Percentiles rank a stretch among this genome's conserved stretches.
Evolutionary conservation across 495 filamentous ascomycete species (phyloP).

Genomic region (Cryomyces antarcticus): DNA sequence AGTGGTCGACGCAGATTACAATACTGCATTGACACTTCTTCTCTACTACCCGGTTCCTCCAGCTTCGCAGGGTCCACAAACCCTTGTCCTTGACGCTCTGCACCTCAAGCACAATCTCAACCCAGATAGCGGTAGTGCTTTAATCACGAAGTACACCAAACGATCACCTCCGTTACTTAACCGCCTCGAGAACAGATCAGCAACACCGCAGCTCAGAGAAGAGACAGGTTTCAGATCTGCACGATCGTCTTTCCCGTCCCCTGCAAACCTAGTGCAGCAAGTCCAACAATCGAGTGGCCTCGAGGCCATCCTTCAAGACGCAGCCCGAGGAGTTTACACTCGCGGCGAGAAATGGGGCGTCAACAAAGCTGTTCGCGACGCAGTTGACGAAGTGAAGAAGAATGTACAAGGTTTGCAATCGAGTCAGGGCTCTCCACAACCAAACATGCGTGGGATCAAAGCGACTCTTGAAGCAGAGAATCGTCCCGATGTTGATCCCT

Average conservation of each 20-base stretch:
- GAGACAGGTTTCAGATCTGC: neutral
- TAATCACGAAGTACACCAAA: conserved; percentile 68
- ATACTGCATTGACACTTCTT: conserved; percentile 56
- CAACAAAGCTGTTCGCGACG: conserved; percentile 75
- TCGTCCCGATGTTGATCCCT: neutral
- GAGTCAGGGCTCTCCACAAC: neutral
- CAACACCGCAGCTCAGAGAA: neutral
- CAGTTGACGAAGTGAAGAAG: conserved; percentile 61
- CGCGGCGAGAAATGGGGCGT: conserved; percentile 74
- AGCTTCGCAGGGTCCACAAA: conserved; percentile 42
- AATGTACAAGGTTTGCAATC: conserved; percentile 32
- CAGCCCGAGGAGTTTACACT: conserved; percentile 64
- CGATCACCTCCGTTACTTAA: conserved; percentile 17
- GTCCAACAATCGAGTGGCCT: conserved; percentile 27
- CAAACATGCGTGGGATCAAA: neutral
- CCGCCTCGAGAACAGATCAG: conserved; percentile 2
- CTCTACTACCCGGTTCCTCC: conserved; percentile 58
- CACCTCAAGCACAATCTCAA: conserved; percentile 64
- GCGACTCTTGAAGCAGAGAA: neutral
- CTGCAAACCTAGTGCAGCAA: too few species aligned
- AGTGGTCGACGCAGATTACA: conserved; percentile 80
- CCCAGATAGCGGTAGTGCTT: conserved; percentile 42
- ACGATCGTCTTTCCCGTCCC: too few species aligned
- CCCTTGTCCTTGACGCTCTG: conserved; percentile 73
- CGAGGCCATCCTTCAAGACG: conserved; percentile 65